Evolutionary conservation across 352 stramenopile genomes (phyloP).

Genomic region (Globisporangium rhizosaccharum): DNA sequence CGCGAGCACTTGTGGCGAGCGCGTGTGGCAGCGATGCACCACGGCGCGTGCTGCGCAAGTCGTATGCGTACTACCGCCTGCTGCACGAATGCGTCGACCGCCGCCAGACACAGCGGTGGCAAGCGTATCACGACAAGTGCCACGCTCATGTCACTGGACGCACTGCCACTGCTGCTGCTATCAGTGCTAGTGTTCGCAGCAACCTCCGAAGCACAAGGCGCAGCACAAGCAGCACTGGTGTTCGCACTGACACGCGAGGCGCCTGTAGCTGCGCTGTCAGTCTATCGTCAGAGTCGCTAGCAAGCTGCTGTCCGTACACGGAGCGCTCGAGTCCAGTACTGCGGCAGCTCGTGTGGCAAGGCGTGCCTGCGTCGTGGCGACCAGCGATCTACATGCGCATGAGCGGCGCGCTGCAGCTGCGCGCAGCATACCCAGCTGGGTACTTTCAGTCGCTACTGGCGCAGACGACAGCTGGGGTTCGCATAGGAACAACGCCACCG

Average conservation of each 20-base stretch:
- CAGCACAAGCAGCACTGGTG: neutral
- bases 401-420: constrained; percentile 28
- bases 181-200: neutral
- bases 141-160: neutral
- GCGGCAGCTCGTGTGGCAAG: constrained; percentile 38
- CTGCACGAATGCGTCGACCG: constrained; percentile 31
- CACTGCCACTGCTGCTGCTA: neutral
- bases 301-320: constrained; percentile 8
- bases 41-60: constrained; percentile 9
- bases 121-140: constrained; percentile 9
- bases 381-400: constrained; percentile 38
- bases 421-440: constrained; percentile 10
- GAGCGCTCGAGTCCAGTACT: constrained; percentile 5
- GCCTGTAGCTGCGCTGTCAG: neutral
- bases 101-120: constrained; percentile 37
- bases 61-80: constrained; percentile 46
- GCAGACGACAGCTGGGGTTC: constrained; percentile 1
- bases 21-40: constrained; percentile 5
- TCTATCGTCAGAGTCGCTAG: neutral
- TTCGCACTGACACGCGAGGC: neutral
- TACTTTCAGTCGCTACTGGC: constrained; percentile 34
- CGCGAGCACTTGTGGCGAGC: constrained; percentile 13
- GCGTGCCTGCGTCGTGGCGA: constrained; percentile 39
- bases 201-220: neutral
- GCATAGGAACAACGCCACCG: neutral